phyloP scores from a whole-genome alignment of 305 asterid species.

The Fraxinus velutina region DNA sequence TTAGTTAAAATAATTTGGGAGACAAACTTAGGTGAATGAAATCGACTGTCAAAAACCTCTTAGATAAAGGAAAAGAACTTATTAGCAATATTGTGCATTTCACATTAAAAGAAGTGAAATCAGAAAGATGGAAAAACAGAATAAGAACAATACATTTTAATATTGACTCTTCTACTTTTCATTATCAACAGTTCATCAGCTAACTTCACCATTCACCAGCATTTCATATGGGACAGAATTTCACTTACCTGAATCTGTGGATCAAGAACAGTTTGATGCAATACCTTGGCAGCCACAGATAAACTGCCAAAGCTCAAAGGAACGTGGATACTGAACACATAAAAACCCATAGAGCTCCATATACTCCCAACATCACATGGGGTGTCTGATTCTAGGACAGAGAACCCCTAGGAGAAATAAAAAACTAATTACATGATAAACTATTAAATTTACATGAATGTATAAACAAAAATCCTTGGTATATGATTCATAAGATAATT shows the following conservation, averaged over 20 bases:
- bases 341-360: constrained; percentile 72
- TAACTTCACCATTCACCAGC: constrained; percentile 12
- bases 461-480: not conserved
- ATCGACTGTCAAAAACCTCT: not conserved
- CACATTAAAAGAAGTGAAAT: not conserved
- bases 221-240: not conserved
- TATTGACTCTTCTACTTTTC: not conserved
- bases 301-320: constrained; percentile 90
- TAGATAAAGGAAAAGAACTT: not conserved
- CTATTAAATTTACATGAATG: not conserved
- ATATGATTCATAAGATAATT: not conserved
- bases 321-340: constrained; percentile 69
- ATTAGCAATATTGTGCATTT: not conserved
- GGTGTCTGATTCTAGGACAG: constrained; percentile 53
- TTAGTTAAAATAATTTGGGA: not conserved
- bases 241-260: constrained; percentile 50
- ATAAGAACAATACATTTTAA: not conserved
- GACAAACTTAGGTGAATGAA: not conserved
- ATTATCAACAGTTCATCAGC: constrained; percentile 1
- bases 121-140: not conserved
- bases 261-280: constrained; percentile 52
- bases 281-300: constrained; percentile 50
- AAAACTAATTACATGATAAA: not conserved
- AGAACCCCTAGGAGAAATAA: constrained; percentile 54
- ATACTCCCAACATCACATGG: constrained; percentile 50